These are phyloP conservation scores for Elaeis oleifera DNA, from an alignment of 202 grass and related monocot genomes.

Conservation along the genomic window DNA sequence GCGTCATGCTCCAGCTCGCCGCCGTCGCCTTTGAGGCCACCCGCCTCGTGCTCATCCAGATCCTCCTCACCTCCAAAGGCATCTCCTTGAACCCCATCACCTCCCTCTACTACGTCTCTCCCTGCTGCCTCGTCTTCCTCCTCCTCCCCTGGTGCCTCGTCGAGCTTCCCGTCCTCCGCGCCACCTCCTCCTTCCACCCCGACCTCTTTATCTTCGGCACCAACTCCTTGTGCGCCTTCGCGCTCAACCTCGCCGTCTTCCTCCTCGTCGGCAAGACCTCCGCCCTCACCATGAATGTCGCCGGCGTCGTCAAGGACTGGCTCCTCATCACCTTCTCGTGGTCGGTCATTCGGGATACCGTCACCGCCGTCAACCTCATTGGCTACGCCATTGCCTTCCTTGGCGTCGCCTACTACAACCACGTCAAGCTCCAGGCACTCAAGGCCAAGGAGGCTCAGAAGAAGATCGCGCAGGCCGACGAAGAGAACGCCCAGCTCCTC, in stretches of 20 bases:
- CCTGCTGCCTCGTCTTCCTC: slow-evolving; percentile 78
- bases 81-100: slow-evolving; percentile 99
- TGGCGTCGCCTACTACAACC: slow-evolving; percentile 89
- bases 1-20: slow-evolving; percentile 77
- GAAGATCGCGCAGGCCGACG: slow-evolving; percentile 57
- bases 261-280: slow-evolving; percentile 96
- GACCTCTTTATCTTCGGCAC: slow-evolving; percentile 79
- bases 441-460: slow-evolving; percentile 95
- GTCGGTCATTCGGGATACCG: slow-evolving; percentile 93
- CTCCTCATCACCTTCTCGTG: slow-evolving; percentile 94
- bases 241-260: slow-evolving; percentile 89
- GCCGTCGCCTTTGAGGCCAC: slow-evolving; percentile 96
- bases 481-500: slow-evolving; percentile 73
- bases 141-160: slow-evolving; percentile 79
- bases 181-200: slow-evolving; percentile 48
- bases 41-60: slow-evolving; percentile 89
- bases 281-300: slow-evolving; percentile 94
- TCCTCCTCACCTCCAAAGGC: slow-evolving; percentile 94
- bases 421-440: slow-evolving; percentile 88
- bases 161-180: slow-evolving; percentile 75
- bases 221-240: slow-evolving; percentile 92
- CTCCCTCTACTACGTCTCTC: slow-evolving; percentile 92
- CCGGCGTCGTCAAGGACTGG: slow-evolving; percentile 96
- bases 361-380: slow-evolving; percentile 84
- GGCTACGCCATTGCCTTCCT: slow-evolving; percentile 91